Base-by-base conservation (phyloP, 306 rosid genomes). In the Cucurbita pepo region DNA sequence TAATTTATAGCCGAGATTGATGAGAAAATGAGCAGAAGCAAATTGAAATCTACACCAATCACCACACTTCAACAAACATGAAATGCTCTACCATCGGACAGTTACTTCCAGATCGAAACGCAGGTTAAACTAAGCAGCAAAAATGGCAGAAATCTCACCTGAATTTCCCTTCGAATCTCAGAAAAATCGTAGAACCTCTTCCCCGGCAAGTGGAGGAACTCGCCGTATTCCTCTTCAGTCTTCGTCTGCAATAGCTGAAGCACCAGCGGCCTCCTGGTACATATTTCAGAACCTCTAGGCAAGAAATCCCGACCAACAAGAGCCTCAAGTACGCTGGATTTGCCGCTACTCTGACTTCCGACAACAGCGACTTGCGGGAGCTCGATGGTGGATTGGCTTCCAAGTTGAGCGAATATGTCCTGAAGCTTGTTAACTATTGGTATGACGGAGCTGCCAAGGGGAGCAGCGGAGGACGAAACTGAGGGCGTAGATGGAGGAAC, bases 341-440 rank as follows among this genome's bases (percentile, higher is more conserved):
- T 82, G 18, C 82, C 80, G 44, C 85, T 82, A 57, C 85, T 82
- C 48, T 82, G 82, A 57, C 82, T 82, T 8, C 85, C 85, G 5
- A 82, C 76, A 3, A 78, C 85, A 22, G 82, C 80, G 40, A 82
- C 82, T 41, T 75, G 76, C 1, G 85, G 82, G 66, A 82, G 78
- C 65, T 76, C 77, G 36, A 82, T 79, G 6, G 75, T 43, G 10
- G 77, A 50, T 5, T 64, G 72, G 7, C 65, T 54, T 18, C 75
- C 75, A 9, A 71, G 76, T 25, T 75, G 82, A 36, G 78, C 82
- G 22, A 82, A 64, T 51, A 78, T 76, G 40, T 78, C 85, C 47
- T 82, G 76, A 14, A 78, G 85, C 82, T 73, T 75, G 62, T 82
- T 78, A 25, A 76, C 77, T 10, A 82, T 43, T 15, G 80, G 78